phyloP scores from a whole-genome alignment of 352 stramenopile genomes.

The Globisporangium irregulare region DNA sequence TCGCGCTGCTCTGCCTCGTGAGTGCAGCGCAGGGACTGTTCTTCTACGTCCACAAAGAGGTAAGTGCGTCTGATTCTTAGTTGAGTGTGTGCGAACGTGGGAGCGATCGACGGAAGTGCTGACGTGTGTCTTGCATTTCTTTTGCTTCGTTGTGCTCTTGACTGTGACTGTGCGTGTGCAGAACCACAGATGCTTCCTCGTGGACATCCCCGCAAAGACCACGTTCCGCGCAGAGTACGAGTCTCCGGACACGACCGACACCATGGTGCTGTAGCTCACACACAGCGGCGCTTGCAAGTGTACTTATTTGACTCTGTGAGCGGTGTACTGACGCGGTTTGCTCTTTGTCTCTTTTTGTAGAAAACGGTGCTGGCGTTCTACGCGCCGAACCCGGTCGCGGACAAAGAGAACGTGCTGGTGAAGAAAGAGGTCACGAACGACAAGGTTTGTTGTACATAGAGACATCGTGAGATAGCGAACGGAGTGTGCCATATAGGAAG shows the following conservation, averaged over 20 bases:
- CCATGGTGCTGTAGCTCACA: slow-evolving; percentile 35
- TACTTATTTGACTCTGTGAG: neutral
- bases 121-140: neutral
- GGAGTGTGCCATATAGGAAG: too few relatives aligned
- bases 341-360: slow-evolving; percentile 22
- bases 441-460: slow-evolving; percentile 32
- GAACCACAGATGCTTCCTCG: slow-evolving; percentile 75
- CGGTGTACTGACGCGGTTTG: neutral
- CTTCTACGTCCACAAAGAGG: slow-evolving; percentile 60
- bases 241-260: slow-evolving; percentile 79
- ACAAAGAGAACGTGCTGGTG: slow-evolving; percentile 41
- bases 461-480: neutral
- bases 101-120: neutral
- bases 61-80: slow-evolving; percentile 31
- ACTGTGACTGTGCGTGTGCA: slow-evolving; percentile 14
- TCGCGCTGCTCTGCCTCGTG: slow-evolving; percentile 25
- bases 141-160: neutral
- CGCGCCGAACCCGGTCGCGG: slow-evolving; percentile 37
- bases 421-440: slow-evolving; percentile 54
- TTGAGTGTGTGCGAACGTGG: neutral
- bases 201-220: slow-evolving; percentile 74
- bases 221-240: slow-evolving; percentile 80
- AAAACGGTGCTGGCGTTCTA: slow-evolving; percentile 66
- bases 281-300: neutral
- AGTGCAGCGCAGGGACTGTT: slow-evolving; percentile 37